Percentiles rank a stretch among this genome's conserved stretches.
Evolutionary conservation across 2,329 filamentous ascomycete genomes (phyloP).

Genomic region (Ophiostoma angusticollis): DNA sequence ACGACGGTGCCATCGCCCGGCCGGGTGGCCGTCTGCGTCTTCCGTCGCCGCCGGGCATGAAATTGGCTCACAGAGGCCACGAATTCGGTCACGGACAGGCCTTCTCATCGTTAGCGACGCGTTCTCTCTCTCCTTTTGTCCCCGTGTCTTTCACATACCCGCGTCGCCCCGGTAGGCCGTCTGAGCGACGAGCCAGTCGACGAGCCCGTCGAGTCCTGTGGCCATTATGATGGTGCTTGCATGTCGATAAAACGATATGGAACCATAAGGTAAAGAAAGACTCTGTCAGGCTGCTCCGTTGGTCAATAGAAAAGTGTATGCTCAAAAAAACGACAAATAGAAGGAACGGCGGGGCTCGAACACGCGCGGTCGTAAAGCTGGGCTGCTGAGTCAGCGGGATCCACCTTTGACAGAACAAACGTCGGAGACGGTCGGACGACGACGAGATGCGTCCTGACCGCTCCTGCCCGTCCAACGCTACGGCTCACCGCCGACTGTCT

Average conservation of each 20-base stretch:
- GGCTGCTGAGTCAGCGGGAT: too few species aligned
- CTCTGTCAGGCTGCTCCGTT: too few species aligned
- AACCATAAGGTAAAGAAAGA: slow-evolving; percentile 4
- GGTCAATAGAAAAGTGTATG: too few species aligned
- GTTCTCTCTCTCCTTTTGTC: slow-evolving; percentile 2
- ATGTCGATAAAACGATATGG: neutral
- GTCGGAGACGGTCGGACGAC: too few species aligned
- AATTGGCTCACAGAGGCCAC: slow-evolving; percentile 13
- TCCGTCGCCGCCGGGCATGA: slow-evolving; percentile 1
- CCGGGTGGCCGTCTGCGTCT: neutral
- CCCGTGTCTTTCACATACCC: slow-evolving; percentile 29
- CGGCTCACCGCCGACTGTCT: too few species aligned
- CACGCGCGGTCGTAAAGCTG: slow-evolving; percentile 9
- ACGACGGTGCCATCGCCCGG: neutral
- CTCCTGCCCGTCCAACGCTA: too few species aligned
- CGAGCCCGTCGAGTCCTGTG: slow-evolving; percentile 30
- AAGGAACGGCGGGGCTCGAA: slow-evolving; percentile 14
- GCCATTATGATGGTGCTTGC: slow-evolving; percentile 17
- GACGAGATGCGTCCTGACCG: too few species aligned
- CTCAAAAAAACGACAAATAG: neutral
- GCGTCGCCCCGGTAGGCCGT: slow-evolving; percentile 30
- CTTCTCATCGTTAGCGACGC: slow-evolving; percentile 7
- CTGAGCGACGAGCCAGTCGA: slow-evolving; percentile 31
- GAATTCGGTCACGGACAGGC: slow-evolving; percentile 15
- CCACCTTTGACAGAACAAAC: too few species aligned